Percentiles rank a stretch among this genome's conserved stretches.
Evolutionary conservation across 108 stramenopile species (phyloP).

Genomic region (Skeletonema tropicum): DNA sequence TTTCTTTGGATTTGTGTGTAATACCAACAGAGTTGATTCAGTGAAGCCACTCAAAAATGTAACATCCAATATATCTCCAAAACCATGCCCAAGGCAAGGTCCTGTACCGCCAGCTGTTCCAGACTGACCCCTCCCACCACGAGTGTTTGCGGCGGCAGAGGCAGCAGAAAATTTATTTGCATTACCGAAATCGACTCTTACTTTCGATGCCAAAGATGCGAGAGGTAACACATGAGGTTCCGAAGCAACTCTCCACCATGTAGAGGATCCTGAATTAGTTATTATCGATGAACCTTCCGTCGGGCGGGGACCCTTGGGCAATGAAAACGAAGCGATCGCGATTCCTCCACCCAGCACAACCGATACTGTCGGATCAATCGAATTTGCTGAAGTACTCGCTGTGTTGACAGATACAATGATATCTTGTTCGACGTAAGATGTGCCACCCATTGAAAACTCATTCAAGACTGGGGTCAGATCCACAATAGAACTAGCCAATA

Average conservation of each 20-base stretch:
- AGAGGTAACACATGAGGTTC: slow-evolving; percentile 83
- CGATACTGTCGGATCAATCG: slow-evolving; percentile 56
- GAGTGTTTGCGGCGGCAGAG: slow-evolving; percentile 13
- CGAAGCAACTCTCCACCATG: slow-evolving; percentile 67
- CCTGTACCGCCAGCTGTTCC: slow-evolving; percentile 11
- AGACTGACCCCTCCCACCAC: neutral
- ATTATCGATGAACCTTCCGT: slow-evolving; percentile 1
- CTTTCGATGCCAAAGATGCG: slow-evolving; percentile 41
- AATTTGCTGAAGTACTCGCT: slow-evolving; percentile 11
- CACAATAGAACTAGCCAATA: slow-evolving; percentile 69
- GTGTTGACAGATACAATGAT: slow-evolving; percentile 54
- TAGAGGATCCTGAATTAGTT: slow-evolving; percentile 6
- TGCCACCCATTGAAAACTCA: slow-evolving; percentile 59
- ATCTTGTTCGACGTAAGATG: slow-evolving; percentile 73
- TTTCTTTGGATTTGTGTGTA: slow-evolving; percentile 70
- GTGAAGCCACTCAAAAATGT: slow-evolving; percentile 77
- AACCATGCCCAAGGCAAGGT: slow-evolving; percentile 64
- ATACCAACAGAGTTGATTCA: slow-evolving; percentile 74
- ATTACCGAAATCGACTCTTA: slow-evolving; percentile 24
- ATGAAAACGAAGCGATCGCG: slow-evolving; percentile 63
- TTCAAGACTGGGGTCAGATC: slow-evolving; percentile 74
- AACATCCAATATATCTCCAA: slow-evolving; percentile 75
- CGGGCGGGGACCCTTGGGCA: slow-evolving; percentile 43
- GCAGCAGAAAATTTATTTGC: slow-evolving; percentile 10
- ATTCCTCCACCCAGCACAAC: slow-evolving; percentile 83